phyloP scores from a whole-genome alignment of 176 grass and related monocot species.

The Raddia guianensis region DNA sequence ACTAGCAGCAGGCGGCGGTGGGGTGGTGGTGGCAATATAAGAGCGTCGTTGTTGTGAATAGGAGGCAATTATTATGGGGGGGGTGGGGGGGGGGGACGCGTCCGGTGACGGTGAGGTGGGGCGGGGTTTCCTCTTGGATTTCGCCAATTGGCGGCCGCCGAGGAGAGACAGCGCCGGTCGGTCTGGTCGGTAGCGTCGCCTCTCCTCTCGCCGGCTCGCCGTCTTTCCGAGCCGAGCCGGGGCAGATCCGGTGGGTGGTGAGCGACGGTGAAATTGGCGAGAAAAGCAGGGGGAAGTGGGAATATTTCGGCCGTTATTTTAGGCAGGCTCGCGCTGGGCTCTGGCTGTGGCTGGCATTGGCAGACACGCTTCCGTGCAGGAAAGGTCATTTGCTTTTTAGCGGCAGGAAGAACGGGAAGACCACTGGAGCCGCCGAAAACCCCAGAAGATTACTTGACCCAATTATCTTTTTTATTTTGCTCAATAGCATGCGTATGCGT shows the following conservation, averaged over 20 bases:
- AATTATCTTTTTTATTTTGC: no score
- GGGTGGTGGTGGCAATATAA: constrained; percentile 26
- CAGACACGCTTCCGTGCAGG: neutral
- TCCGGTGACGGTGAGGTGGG: constrained; percentile 5
- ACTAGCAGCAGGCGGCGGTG: constrained; percentile 7
- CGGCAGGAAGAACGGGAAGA: no score
- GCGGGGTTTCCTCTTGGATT: neutral
- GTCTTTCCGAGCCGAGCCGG: neutral
- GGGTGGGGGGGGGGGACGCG: constrained; percentile 8
- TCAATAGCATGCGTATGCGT: no score
- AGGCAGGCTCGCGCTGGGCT: neutral
- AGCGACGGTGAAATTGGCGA: neutral
- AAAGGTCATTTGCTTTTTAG: neutral
- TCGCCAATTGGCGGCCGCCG: constrained; percentile 21
- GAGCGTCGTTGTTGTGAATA: neutral
- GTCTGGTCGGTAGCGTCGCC: neutral
- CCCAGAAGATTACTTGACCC: no score
- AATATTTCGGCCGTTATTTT: constrained; percentile 25
- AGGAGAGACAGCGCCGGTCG: neutral
- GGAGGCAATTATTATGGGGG: constrained; percentile 34
- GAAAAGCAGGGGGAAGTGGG: constrained; percentile 8
- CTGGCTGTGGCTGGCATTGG: neutral
- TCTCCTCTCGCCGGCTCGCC: no score
- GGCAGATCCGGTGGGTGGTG: neutral
- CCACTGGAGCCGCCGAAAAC: no score